A percentile compares a stretch with the other conserved stretches of the same genome.
Evolutionary conservation across 352 stramenopile genomes (phyloP).

Genomic region (Globisporangium ultimum): DNA sequence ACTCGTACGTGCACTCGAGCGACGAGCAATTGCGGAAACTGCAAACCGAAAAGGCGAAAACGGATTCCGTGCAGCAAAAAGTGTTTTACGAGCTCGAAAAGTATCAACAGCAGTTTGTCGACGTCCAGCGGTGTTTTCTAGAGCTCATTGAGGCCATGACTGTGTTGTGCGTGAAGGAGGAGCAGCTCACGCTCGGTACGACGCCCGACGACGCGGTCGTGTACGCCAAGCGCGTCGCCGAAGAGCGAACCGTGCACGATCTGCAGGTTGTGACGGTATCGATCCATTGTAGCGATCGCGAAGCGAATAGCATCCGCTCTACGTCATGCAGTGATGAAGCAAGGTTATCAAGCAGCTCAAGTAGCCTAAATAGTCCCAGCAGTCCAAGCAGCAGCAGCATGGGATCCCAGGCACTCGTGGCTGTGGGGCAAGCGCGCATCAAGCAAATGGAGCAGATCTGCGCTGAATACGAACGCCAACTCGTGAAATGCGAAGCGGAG

Average conservation of each 20-base stretch:
- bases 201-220: constrained; percentile 8
- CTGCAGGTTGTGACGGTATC: constrained; percentile 28
- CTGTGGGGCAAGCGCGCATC: constrained; percentile 36
- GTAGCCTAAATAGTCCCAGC: too few relatives aligned
- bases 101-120: constrained; percentile 48
- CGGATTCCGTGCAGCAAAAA: constrained; percentile 44
- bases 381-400: constrained; percentile 1
- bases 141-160: constrained; percentile 50
- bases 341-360: too few relatives aligned
- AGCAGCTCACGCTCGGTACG: constrained; percentile 24
- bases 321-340: too few relatives aligned
- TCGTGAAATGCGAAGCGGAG: constrained; percentile 43
- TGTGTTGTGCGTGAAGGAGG: constrained; percentile 31
- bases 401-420: constrained; percentile 40
- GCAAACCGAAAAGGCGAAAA: constrained; percentile 39
- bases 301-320: too few relatives aligned
- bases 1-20: constrained; percentile 30
- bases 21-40: constrained; percentile 43
- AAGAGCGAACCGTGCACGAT: constrained; percentile 52
- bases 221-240: constrained; percentile 17
- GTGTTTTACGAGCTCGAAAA: constrained; percentile 50
- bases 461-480: constrained; percentile 42
- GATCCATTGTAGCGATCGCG: background rate
- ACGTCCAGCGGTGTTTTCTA: constrained; percentile 50
- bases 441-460: constrained; percentile 41